Conservation (phyloP, 169 alveolate species). For the Plasmodium gaboni region DNA sequence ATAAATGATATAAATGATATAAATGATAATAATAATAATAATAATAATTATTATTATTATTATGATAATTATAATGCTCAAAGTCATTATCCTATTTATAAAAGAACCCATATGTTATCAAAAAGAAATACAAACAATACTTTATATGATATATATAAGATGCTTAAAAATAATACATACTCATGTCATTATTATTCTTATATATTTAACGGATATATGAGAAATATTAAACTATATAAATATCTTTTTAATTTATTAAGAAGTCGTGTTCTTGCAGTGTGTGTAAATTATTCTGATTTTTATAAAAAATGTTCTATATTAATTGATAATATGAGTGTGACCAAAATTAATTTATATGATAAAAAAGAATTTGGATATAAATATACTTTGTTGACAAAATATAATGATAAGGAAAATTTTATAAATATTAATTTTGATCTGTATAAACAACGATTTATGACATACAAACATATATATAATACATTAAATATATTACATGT, state of each 20-base stretch:
- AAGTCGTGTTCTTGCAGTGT: slow-evolving; percentile 10
- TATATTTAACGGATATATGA: slow-evolving; percentile 16
- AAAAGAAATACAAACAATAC: not conserved
- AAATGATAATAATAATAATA: not conserved
- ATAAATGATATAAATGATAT: not conserved
- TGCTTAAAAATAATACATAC: slow-evolving; percentile 21
- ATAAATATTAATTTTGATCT: slow-evolving; percentile 15
- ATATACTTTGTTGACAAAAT: slow-evolving; percentile 39
- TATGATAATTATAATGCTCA: too few species aligned
- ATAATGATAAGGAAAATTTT: slow-evolving; percentile 21
- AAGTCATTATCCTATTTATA: too few species aligned
- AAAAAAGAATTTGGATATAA: slow-evolving; percentile 35
- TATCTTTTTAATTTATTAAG: slow-evolving; percentile 19
- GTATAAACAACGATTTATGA: slow-evolving; percentile 49
- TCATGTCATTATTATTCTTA: slow-evolving; percentile 24
- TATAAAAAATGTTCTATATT: slow-evolving; percentile 18
- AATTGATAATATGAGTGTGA: slow-evolving; percentile 37
- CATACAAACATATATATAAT: slow-evolving; percentile 55
- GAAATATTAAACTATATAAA: slow-evolving; percentile 10
- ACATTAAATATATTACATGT: slow-evolving; percentile 41
- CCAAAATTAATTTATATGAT: slow-evolving; percentile 15
- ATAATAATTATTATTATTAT: not conserved
- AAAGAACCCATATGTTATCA: not conserved
- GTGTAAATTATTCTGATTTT: slow-evolving; percentile 38
- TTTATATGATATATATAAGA: slow-evolving; percentile 2